Evolutionary conservation across 2,329 filamentous ascomycete genomes (phyloP).

Genomic region (Orbilia ellipsospora): DNA sequence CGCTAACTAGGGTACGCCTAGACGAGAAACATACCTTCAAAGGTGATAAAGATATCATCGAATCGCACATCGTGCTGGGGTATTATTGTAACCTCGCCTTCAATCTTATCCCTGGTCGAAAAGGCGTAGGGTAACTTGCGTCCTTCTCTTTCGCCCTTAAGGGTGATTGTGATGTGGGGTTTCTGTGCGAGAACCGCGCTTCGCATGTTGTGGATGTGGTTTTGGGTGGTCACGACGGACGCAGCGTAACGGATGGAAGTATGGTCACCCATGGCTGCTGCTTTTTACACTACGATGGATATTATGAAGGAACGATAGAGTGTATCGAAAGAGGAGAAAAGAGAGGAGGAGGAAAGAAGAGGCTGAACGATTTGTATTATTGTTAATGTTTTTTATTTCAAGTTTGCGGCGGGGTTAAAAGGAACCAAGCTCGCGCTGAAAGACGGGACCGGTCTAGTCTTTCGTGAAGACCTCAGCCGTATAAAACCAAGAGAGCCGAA

Average conservation of each 20-base stretch:
- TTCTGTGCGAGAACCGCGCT: conserved; percentile 36
- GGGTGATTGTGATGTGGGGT: conserved; percentile 55
- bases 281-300: neutral
- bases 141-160: conserved; percentile 56
- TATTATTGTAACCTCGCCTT: conserved; percentile 68
- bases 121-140: conserved; percentile 53
- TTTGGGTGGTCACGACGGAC: conserved; percentile 41
- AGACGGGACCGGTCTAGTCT: neutral
- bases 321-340: neutral
- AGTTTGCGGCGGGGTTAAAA: conserved; percentile 3
- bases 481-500: conserved; percentile 5
- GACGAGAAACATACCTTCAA: conserved; percentile 65
- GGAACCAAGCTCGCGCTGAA: neutral
- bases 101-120: conserved; percentile 70
- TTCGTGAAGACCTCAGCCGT: conserved; percentile 44
- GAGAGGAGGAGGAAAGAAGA: conserved; percentile 8
- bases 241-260: conserved; percentile 45
- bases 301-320: conserved; percentile 6
- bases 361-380: neutral
- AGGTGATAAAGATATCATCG: conserved; percentile 70
- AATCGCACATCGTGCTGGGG: conserved; percentile 68
- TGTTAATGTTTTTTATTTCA: conserved; percentile 1
- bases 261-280: conserved; percentile 36
- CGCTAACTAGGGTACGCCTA: conserved; percentile 48
- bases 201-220: conserved; percentile 37